Base-by-base conservation (phyloP, 2,329 filamentous ascomycete genomes). In the Trichoderma citrinoviride region DNA sequence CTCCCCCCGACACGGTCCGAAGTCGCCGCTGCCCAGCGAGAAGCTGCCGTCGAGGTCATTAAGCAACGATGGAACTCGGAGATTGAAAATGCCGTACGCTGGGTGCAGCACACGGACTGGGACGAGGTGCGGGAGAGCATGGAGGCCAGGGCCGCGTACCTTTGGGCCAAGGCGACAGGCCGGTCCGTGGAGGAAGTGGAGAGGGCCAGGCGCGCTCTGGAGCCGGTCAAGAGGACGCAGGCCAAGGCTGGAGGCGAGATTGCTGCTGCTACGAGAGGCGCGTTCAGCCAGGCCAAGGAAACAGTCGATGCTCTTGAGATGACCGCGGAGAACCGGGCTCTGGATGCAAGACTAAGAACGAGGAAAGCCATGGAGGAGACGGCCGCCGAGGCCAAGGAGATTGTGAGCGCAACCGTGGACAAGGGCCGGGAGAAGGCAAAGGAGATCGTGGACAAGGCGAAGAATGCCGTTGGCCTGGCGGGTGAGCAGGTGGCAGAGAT, bases 41-140 rank as follows among this genome's bases (percentile, higher is more conserved):
- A 83, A 29, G 81, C 82, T 54, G 78, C 90, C 56, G 74, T 87
- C 61, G 90, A 93, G 73, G 80, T 85, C 41, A 82, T 88, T 71
- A 94, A 94, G 80, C 88, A 91, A 72, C 81, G 85, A 66, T 94
- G 91, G 91, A 94, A 95, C 75, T 77, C 83, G 57, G 90, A 94
- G 76, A 77, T 94, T 41, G 84, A 89, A 74, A 81, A 82, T 67
- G 82, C 88, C 58, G 88, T 90, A 63, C 82, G 81, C 65, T 89
- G 86, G 82, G 84, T 86, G 64, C 86, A 92, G 77, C 82, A 78
- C 40, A 87, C 84, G 67, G 85, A 90, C 74, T 92, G 88, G 89
- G 77, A 80, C 55, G 82, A 82, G 60, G 82, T 88, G 61, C 82
- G 87, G 61, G 85, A 89, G 68, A 80, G 78, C 2, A 77, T 87